Percentiles rank a stretch among this genome's conserved stretches.
Conservation (phyloP, 2,329 filamentous ascomycete genomes). For the Penicillium sp. region DNA sequence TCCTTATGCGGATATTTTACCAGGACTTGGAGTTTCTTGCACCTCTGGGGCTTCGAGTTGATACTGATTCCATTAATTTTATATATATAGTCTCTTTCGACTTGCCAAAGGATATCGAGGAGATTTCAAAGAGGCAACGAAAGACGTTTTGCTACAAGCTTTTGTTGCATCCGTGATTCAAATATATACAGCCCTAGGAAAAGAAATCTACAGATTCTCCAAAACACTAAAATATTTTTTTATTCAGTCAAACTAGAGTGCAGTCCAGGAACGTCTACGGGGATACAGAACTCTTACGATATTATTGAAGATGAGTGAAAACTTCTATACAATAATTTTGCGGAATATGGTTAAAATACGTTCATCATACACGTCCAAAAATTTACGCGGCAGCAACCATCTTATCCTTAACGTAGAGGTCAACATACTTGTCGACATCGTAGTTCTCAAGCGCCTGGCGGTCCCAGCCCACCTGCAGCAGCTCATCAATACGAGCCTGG, state of each 20-base stretch:
- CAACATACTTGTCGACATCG: conserved; percentile 89
- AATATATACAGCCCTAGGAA: no score
- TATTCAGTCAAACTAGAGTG: no score
- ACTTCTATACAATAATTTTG: conserved; percentile 17
- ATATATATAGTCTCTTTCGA: no score
- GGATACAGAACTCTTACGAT: no score
- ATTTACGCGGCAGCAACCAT: conserved; percentile 31
- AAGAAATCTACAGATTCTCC: no score
- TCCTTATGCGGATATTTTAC: conserved; percentile 36
- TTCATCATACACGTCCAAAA: conserved; percentile 12
- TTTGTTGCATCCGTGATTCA: no score
- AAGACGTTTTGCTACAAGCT: no score
- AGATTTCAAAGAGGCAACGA: no score
- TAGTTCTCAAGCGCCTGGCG: conserved; percentile 71
- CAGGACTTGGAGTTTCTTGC: conserved; percentile 25
- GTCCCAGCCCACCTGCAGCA: conserved; percentile 77
- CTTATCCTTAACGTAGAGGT: conserved; percentile 68
- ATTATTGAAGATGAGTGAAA: not conserved
- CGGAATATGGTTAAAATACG: conserved; percentile 6
- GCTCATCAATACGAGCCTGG: conserved; percentile 72
- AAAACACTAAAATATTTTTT: no score
- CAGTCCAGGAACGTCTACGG: no score
- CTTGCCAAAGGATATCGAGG: no score
- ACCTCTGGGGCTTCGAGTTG: conserved; percentile 35
- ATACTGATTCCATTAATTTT: not conserved